These are phyloP conservation scores for Carallia pectinifolia DNA, from an alignment of 345 rosid species.

Conservation along the genomic window DNA sequence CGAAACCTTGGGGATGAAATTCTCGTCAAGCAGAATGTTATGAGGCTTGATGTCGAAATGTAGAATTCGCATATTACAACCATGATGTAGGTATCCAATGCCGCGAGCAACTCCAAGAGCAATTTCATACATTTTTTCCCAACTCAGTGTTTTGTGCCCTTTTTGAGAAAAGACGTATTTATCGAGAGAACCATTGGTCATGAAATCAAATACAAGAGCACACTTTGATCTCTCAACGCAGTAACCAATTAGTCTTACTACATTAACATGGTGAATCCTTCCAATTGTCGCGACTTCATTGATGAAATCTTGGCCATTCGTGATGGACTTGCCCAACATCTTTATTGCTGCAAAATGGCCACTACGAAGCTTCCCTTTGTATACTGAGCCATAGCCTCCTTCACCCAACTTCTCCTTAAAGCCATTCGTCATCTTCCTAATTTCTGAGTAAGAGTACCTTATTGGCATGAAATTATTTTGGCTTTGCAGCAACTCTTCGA, in stretches of 20 bases:
- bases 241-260: conserved; percentile 15
- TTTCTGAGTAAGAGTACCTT: conserved; percentile 19
- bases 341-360: conserved; percentile 21
- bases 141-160: conserved; percentile 1
- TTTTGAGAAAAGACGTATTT: conserved; percentile 13
- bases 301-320: conserved; percentile 19
- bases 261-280: conserved; percentile 15
- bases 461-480: conserved; percentile 13
- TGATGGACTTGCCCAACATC: conserved; percentile 12
- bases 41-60: conserved; percentile 24
- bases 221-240: conserved; percentile 19
- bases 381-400: conserved; percentile 21
- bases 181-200: conserved; percentile 22
- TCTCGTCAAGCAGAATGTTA: conserved; percentile 22
- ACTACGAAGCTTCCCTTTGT: conserved; percentile 17
- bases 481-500: conserved; percentile 21
- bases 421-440: conserved; percentile 14
- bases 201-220: conserved; percentile 22
- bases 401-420: conserved; percentile 19
- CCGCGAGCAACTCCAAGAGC: conserved; percentile 17
- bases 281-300: conserved; percentile 22
- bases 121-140: conserved; percentile 16
- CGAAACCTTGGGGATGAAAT: conserved; percentile 15
- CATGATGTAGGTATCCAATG: conserved; percentile 16
- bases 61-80: conserved; percentile 19